Evolutionary conservation across 2,329 filamentous ascomycete species (phyloP), one percentile per base, ranked within the genome.

Genomic region (Davidsoniella eucalypti): DNA sequence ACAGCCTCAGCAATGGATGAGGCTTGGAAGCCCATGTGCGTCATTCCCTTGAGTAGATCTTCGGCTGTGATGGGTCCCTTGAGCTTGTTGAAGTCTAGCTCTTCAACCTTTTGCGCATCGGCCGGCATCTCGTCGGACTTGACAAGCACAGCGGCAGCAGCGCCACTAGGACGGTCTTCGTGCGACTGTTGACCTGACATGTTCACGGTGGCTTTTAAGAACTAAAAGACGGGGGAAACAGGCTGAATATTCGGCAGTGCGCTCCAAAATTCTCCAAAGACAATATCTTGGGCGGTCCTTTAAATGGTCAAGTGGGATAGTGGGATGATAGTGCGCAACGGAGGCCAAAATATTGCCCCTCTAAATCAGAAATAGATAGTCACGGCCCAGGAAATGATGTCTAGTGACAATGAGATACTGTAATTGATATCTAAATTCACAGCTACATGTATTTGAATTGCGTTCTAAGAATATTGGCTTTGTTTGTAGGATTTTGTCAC

Each of bases 11-110:
- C 83, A 57, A 95, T 81, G 17, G 86, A 82, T 26, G 73, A 73
- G 12, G 74, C 73, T 56, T 76, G 73, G 57, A 77, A 77, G 71
- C 90, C 92, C 82, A 94, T 95, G 64, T 80, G 73, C 50, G 75
- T 75, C 81, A 96, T 92, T 54, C 82, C 81, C 50, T 79, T 71
- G 21, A 92, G 75, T 56, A 98, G 72, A 62, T 95, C 85, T 33
- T 87, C 82, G 48, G 85, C 88, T 0, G 87, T 93, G 60, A 95
- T 82, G 55, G 82, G 76, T 37, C 78, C 73, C 53, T 78, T 80
- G 65, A 87, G 77, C 48, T 82, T 73, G 68, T 95, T 83, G 67
- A 96, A 98, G 62, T 98, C 90, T 54, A 96, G 76, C 59, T 94
- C 92, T 61, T 84, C 77, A 36, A 98, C 90, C 61, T 85, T 76